A percentile compares a stretch with the other conserved stretches of the same genome.
Evolutionary conservation across 2,329 filamentous ascomycete species (phyloP).

Genomic region (Fusarium aywerte): DNA sequence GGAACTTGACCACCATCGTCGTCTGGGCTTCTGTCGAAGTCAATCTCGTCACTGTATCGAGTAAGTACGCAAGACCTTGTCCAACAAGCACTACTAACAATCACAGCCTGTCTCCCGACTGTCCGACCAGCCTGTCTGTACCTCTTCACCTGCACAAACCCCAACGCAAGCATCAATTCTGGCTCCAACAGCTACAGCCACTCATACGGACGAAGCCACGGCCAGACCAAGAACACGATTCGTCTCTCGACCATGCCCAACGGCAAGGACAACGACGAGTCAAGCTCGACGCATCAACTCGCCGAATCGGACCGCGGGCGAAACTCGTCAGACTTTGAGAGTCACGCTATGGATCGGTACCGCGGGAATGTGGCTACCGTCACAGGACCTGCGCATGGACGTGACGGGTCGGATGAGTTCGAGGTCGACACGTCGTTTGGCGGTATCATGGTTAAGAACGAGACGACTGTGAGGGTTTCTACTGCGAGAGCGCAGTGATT

Average conservation of each 20-base stretch:
- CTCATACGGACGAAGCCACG: conserved; percentile 16
- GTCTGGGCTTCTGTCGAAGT: conserved; percentile 44
- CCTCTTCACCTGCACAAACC: conserved; percentile 33
- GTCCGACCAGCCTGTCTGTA: conserved; percentile 38
- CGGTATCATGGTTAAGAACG: conserved; percentile 44
- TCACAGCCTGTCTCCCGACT: conserved; percentile 36
- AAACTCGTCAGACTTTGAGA: conserved; percentile 36
- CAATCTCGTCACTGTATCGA: conserved; percentile 42
- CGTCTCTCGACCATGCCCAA: conserved; percentile 31
- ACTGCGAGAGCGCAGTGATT: not conserved
- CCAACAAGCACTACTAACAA: fast-evolving
- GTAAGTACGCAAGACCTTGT: not conserved
- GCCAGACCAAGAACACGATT: conserved; percentile 39
- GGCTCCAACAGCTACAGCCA: conserved; percentile 29
- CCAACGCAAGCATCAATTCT: conserved; percentile 24
- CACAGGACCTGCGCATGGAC: conserved; percentile 14
- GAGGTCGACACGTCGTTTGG: not conserved
- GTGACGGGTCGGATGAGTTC: not conserved
- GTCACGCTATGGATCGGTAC: conserved; percentile 35
- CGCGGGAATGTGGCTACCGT: conserved; percentile 26
- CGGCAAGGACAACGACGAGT: conserved; percentile 31
- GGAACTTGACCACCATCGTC: conserved; percentile 39
- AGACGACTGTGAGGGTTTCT: conserved; percentile 32
- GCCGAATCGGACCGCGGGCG: conserved; percentile 21
- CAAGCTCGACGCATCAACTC: conserved; percentile 40